Evolutionary conservation across 1,139 yeast genomes (phyloP).

Genomic region (Saccharomyces hybrid): DNA sequence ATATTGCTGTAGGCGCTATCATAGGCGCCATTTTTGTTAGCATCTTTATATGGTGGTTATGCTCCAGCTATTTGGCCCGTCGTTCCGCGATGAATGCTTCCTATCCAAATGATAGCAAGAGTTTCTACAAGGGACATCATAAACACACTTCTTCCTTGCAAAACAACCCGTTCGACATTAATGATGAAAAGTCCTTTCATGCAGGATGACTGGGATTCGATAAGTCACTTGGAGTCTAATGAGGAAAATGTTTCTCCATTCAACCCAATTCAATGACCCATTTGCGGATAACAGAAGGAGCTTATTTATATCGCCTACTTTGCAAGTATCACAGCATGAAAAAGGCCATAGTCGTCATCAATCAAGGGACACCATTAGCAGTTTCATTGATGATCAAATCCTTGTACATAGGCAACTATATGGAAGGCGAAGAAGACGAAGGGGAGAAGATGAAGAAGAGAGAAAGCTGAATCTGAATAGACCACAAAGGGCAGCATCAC

Average conservation of each 20-base stretch:
- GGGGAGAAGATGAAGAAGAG: background rate
- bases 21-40: constrained; percentile 40
- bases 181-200: constrained; percentile 7
- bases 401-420: background rate
- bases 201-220: constrained; percentile 1
- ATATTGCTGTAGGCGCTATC: constrained; percentile 68
- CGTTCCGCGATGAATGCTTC: constrained; percentile 2
- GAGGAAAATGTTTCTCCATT: constrained; percentile 4
- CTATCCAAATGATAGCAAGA: background rate
- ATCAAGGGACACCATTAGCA: constrained; percentile 10
- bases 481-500: constrained; percentile 28
- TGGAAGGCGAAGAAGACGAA: background rate
- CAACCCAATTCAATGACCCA: constrained; percentile 13
- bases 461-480: constrained; percentile 8
- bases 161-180: background rate
- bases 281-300: constrained; percentile 24
- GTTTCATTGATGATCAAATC: background rate
- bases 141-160: background rate
- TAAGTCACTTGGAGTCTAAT: background rate
- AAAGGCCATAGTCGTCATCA: background rate
- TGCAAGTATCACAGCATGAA: constrained; percentile 40
- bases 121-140: background rate
- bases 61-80: constrained; percentile 17
- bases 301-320: constrained; percentile 74
- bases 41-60: constrained; percentile 21